Evolutionary conservation across 495 filamentous ascomycete genomes (phyloP), one percentile per base, ranked within the genome.

Genomic region (Bacidia gigantensis): DNA sequence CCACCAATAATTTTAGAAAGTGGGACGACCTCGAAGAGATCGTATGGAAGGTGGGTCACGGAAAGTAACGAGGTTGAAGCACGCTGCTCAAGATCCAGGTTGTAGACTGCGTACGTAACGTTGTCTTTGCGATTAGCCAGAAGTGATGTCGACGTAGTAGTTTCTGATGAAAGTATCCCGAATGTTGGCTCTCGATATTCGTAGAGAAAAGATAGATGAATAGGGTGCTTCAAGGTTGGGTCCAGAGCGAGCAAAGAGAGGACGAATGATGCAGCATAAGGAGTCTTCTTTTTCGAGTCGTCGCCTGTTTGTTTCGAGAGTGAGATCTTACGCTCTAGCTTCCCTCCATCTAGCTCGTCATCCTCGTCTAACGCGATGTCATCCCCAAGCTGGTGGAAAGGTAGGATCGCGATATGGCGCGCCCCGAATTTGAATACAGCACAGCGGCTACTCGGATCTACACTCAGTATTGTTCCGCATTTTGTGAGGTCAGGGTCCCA

Each of bases 121-220:
- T 81, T 77, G 67, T 97, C 93, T 58, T 83, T 89, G 54, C 89
- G 76, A 61, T 89, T 86, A 50, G 75, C 69, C 22, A 87, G 64
- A 57, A 95, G 70, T 2, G 86, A 80, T 53, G 70, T 71, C 24
- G 87, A 89, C 21, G 85, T 85, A 51, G 75, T 69, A 51, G 74
- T 67, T 46, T 80, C 79, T 1, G 87, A 83, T 51, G 87, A 93
- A 41, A 98, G 68, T 56, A 98, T 87, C 32, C 92, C 92, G 67
- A 99, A 95, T 1, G 92, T 96, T 23, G 92, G 92, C 67, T 95
- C 92, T 54, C 92, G 82, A 65, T 97, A 99, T 69, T 96, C 90
- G 71, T 96, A 78, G 54, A 99, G 74, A 66, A 99, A 99, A 38
- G 86, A 81, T 59, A 99, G 75, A 59, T 92, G 87, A 64, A 95